Base-by-base conservation (phyloP, 495 filamentous ascomycete genomes). In the Viridothelium virens region DNA sequence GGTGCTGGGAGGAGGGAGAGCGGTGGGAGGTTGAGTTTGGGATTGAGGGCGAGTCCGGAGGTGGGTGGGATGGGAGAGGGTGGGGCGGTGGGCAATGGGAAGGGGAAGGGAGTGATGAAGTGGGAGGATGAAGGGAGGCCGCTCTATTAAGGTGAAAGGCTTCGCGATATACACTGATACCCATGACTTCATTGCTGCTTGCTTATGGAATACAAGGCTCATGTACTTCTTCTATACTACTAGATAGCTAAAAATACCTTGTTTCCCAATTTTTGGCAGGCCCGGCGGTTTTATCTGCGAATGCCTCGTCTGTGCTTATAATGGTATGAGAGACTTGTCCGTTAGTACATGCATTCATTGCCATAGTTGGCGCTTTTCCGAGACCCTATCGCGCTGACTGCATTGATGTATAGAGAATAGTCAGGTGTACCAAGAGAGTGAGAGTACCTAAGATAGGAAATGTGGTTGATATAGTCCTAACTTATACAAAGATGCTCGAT, bases 111-210 rank as follows among this genome's bases (percentile, higher is more conserved):
- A 31, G 25, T 31, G 53, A 31, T 59, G n/a, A 59, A 59, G 53
- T 59, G 53, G 53, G 53, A 59, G 36, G 53, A 59, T 36, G 53
- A 59, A 14, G 53, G 25, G 31, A 59, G 53, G 14, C 53, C 53
- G 31, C 33, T 59, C 36, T 59, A 59, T 31, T 59, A 18, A 59
- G 31, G 3, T 59, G 5, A 14, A 9, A 14, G 53, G 53, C 7
- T 36, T 36, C 25, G n/a, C 11, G 53, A 18, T 7, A 36, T 59
- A 36, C 18, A 36, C 5, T 59, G 53, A 59, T 59, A 59, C 53
- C 53, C 53, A n/a, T 53, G 48, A 25, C 5, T 59, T 59, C 11
- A 36, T 59, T 59, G 31, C 53, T 59, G 53, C 53, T 3, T 59
- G 53, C 2, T 7, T 36, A 7, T 11, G 31, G 31, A 36, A 7